Conservation (phyloP, 768 basidiomycete genomes). For the Kwoniella sp. region DNA sequence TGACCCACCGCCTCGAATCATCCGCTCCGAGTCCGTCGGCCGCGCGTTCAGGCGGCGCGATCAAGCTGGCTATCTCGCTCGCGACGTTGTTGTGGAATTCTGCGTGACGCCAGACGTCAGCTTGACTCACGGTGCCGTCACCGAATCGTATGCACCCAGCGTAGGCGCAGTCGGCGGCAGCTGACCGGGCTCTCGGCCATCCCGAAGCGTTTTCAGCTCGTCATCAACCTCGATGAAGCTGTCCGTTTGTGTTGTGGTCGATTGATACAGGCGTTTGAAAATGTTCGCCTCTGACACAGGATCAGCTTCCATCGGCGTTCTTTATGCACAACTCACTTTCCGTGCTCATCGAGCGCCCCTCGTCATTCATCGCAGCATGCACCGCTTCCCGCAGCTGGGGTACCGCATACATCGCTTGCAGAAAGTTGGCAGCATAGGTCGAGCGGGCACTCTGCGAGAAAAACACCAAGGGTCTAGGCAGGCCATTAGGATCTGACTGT, state of each 20-base stretch:
- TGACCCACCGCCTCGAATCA: slow-evolving; percentile 2
- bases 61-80: too few relatives aligned
- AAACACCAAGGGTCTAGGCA: slow-evolving; percentile 29
- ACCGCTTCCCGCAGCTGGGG: slow-evolving; percentile 35
- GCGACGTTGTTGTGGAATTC: too few relatives aligned
- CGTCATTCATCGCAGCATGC: neutral
- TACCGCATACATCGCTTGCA: slow-evolving; percentile 35
- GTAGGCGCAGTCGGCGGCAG: slow-evolving; percentile 24
- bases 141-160: too few relatives aligned
- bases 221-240: slow-evolving; percentile 32
- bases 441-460: slow-evolving; percentile 25
- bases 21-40: too few relatives aligned
- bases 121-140: too few relatives aligned
- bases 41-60: too few relatives aligned
- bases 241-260: too few relatives aligned
- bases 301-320: neutral
- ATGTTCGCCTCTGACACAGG: neutral
- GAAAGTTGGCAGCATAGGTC: slow-evolving; percentile 30
- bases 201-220: slow-evolving; percentile 6
- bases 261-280: neutral
- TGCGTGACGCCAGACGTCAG: too few relatives aligned
- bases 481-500: neutral
- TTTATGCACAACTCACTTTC: slow-evolving; percentile 1
- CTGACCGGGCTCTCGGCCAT: slow-evolving; percentile 13
- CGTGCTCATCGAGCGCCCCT: neutral